Evolutionary conservation across 78 protist species (phyloP).

Genomic region (Pelomyxa schiedti): DNA sequence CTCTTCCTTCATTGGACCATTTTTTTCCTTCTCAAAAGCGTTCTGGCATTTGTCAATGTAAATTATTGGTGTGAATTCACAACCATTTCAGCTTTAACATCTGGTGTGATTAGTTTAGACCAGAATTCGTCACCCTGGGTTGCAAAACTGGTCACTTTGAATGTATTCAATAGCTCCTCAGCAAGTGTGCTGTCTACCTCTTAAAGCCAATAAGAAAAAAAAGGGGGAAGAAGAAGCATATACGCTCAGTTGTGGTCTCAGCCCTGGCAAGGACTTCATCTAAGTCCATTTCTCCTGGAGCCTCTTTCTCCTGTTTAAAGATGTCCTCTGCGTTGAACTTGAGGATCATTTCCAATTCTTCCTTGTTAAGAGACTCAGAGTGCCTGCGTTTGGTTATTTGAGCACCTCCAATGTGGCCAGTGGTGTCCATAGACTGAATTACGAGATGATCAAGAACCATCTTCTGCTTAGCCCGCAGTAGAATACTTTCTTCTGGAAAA

Average conservation of each 20-base stretch:
- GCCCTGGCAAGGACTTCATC: constrained; percentile 59
- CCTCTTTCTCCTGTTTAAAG: constrained; percentile 24
- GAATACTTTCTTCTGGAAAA: background rate
- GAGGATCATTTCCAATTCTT: constrained; percentile 49
- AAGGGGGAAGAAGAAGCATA: no score
- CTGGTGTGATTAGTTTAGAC: constrained; percentile 18
- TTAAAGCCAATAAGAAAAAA: background rate
- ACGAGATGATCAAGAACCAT: constrained; percentile 64
- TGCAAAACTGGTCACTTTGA: constrained; percentile 38
- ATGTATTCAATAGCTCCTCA: constrained; percentile 39
- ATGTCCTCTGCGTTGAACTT: constrained; percentile 57
- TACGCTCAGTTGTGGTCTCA: constrained; percentile 26
- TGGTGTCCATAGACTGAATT: constrained; percentile 57
- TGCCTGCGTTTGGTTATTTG: no score
- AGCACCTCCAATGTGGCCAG: background rate
- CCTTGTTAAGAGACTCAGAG: constrained; percentile 57
- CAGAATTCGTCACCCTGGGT: constrained; percentile 7
- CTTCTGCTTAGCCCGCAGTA: constrained; percentile 11
- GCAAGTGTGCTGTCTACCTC: constrained; percentile 2
- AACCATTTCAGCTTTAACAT: background rate
- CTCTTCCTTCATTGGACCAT: constrained; percentile 31
- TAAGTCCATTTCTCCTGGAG: constrained; percentile 37
- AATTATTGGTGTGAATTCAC: no score
- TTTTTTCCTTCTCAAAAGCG: no score
- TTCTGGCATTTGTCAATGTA: no score